Conservation (phyloP, 2,329 filamentous ascomycete species). For the Aureobasidium uvarum region DNA sequence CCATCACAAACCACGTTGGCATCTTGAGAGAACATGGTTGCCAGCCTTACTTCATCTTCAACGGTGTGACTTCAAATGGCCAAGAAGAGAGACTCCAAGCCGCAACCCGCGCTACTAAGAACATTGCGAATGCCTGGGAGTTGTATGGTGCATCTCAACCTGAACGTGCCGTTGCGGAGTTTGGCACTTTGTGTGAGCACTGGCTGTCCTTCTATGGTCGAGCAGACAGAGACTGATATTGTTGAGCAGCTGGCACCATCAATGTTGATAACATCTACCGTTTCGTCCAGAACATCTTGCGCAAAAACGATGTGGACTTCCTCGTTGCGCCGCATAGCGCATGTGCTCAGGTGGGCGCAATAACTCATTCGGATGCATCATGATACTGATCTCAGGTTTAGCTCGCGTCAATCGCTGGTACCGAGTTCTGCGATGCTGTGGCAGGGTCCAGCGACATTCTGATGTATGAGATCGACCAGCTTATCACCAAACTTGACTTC, state of each 20-base stretch:
- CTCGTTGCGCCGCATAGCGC: conserved; percentile 85
- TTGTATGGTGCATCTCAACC: conserved; percentile 80
- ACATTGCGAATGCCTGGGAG: conserved; percentile 67
- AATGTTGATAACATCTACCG: conserved; percentile 70
- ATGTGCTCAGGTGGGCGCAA: conserved; percentile 68
- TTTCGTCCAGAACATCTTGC: conserved; percentile 71
- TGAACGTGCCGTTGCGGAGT: conserved; percentile 77
- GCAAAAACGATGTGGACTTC: conserved; percentile 67
- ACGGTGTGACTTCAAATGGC: conserved; percentile 72
- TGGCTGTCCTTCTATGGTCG: background rate
- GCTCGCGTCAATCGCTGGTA: conserved; percentile 26
- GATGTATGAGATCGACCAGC: conserved; percentile 77
- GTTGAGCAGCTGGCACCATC: conserved; percentile 60
- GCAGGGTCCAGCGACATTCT: conserved; percentile 84
- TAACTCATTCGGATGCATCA: background rate
- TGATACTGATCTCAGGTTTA: conserved; percentile 32
- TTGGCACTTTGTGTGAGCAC: conserved; percentile 59
- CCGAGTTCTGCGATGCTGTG: conserved; percentile 66
- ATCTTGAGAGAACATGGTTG: conserved; percentile 66
- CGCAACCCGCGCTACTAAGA: conserved; percentile 30
- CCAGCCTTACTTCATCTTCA: conserved; percentile 85
- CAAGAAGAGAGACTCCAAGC: conserved; percentile 27
- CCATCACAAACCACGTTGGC: conserved; percentile 76
- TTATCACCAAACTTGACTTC: conserved; percentile 68
- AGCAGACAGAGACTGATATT: conserved; percentile 28